Base-by-base conservation (phyloP, 331 rosid genomes). In the Ulmus americana region DNA sequence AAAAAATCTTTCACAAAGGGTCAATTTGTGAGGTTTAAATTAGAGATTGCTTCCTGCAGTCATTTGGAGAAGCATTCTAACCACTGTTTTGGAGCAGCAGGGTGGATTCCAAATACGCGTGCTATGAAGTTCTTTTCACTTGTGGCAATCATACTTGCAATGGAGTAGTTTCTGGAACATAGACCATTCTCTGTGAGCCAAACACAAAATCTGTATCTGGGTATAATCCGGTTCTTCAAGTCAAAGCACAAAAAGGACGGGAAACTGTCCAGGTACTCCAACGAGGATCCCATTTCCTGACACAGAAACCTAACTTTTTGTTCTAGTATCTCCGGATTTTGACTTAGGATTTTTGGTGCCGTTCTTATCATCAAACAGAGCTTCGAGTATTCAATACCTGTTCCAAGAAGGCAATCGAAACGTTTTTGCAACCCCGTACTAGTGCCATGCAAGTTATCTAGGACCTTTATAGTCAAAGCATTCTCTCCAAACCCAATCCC, bases 51-150 rank as follows among this genome's bases (percentile, higher is more conserved):
- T 16, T 48, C 14, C 14, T 13, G 53, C n/a, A 48, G 6, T 48
- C 14, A 11, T 10, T 50, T 14, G 14, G 72, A 71, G 76, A 77
- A 77, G 72, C 80, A 70, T 74, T 90, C 95, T 8, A 85, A 76
- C 91, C 91, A 90, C 55, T 73, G 82, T 76, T 90, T 90, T 14
- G 79, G 88, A 71, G 85, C 88, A 46, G 88, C 91, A 3, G 88
- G 90, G 55, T 90, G 95, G 47, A 86, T 77, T 59, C 45, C 70
- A 42, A 14, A 70, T 58, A 45, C 66, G 22, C 84, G 85, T 43
- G 69, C 50, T 43, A 90, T 66, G 60, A 84, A 90, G 51, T 38
- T 61, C 83, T 70, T 84, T 64, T 84, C 82, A 54, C 90, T 76
- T 11, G 90, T 84, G 10, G 96, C 90, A 70, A 84, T 54, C 69